phyloP scores from a whole-genome alignment of 2,329 filamentous ascomycete species.

The Cercospora brassicicola region DNA sequence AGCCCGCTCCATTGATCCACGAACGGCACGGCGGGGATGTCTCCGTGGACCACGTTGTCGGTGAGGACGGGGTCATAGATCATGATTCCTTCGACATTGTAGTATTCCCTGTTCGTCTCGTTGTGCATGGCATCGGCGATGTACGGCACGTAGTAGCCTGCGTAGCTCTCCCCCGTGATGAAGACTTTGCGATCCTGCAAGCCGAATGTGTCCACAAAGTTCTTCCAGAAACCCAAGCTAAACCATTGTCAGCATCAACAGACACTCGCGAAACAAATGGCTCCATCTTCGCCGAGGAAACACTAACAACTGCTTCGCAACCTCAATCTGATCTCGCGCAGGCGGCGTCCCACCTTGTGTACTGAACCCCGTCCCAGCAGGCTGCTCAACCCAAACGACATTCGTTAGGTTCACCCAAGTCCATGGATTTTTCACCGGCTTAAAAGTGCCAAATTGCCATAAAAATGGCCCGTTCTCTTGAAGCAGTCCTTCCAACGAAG shows the following conservation, averaged over 20 bases:
- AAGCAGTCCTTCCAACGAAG: slow-evolving; percentile 48
- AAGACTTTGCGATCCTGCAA: slow-evolving; percentile 59
- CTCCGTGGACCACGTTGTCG: slow-evolving; percentile 52
- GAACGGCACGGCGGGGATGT: slow-evolving; percentile 58
- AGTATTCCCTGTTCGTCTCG: slow-evolving; percentile 64
- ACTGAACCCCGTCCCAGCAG: slow-evolving; percentile 44
- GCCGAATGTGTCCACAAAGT: slow-evolving; percentile 51
- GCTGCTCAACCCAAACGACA: slow-evolving; percentile 49
- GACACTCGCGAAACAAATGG: slow-evolving; percentile 3
- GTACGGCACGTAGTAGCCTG: slow-evolving; percentile 59
- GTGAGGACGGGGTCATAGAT: slow-evolving; percentile 71
- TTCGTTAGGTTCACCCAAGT: slow-evolving; percentile 55
- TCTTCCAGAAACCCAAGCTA: slow-evolving; percentile 47
- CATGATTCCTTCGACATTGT: slow-evolving; percentile 66
- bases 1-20: slow-evolving; percentile 61
- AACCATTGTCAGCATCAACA: slow-evolving; percentile 39
- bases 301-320: slow-evolving; percentile 35
- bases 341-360: slow-evolving; percentile 36
- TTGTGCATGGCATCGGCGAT: slow-evolving; percentile 73
- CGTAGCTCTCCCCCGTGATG: slow-evolving; percentile 62
- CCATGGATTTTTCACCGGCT: slow-evolving; percentile 50
- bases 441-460: slow-evolving; percentile 49
- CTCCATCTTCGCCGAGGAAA: slow-evolving; percentile 28
- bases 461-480: slow-evolving; percentile 51
- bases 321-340: slow-evolving; percentile 45